Percentiles rank a stretch among this genome's conserved stretches.
Conservation (phyloP, 371 early-diverging fungal genomes). For the Synchytrium microbalum region DNA sequence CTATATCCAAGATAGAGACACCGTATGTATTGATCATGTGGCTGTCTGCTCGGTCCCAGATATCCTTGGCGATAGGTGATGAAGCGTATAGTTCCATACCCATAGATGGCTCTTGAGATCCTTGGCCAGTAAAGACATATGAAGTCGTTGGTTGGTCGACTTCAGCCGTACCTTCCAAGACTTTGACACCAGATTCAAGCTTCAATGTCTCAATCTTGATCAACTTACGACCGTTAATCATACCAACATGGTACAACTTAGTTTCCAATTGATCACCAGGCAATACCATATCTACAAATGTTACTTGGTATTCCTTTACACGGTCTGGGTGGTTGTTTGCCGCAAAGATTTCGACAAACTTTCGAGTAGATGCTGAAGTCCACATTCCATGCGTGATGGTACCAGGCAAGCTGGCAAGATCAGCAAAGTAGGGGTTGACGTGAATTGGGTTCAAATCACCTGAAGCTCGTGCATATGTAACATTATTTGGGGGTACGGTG, state of each 20-base stretch:
- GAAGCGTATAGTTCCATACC: slow-evolving; percentile 88
- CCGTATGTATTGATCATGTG: slow-evolving; percentile 83
- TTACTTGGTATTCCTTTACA: slow-evolving; percentile 71
- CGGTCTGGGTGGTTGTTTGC: slow-evolving; percentile 91
- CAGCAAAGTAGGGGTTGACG: slow-evolving; percentile 93
- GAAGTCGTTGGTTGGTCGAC: slow-evolving; percentile 88
- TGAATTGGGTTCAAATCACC: slow-evolving; percentile 95
- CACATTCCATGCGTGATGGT: slow-evolving; percentile 98
- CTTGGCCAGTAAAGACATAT: slow-evolving; percentile 94
- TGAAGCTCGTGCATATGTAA: slow-evolving; percentile 80
- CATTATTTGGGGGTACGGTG: slow-evolving; percentile 67
- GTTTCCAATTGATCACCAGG: slow-evolving; percentile 81
- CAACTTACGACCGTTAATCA: slow-evolving; percentile 94
- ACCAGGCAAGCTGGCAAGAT: slow-evolving; percentile 79
- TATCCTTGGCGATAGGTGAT: slow-evolving; percentile 73
- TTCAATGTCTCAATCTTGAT: slow-evolving; percentile 86
- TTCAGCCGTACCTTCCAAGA: slow-evolving; percentile 86
- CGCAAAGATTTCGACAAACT: slow-evolving; percentile 89
- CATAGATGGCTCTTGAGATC: slow-evolving; percentile 92
- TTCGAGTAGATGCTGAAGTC: slow-evolving; percentile 90
- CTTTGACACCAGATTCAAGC: slow-evolving; percentile 68
- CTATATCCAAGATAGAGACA: slow-evolving; percentile 89
- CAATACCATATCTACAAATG: slow-evolving; percentile 79
- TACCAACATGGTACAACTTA: slow-evolving; percentile 88
- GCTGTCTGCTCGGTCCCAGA: slow-evolving; percentile 90